Evolutionary conservation across 495 filamentous ascomycete species (phyloP).

Genomic region (Penicillium herquei): DNA sequence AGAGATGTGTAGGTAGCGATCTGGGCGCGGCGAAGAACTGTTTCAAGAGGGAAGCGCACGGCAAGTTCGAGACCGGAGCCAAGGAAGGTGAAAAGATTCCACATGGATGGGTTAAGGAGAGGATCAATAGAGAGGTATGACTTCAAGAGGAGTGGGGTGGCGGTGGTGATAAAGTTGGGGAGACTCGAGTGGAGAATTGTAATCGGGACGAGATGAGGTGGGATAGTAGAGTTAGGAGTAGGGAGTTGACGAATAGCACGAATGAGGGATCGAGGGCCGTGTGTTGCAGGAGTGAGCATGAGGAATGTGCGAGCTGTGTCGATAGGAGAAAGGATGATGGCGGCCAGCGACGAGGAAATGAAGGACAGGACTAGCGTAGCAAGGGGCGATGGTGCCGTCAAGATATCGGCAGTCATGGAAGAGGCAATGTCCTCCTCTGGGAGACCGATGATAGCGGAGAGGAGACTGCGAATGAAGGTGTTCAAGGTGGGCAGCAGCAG

Average conservation of each 20-base stretch:
- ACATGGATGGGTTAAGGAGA: slow-evolving; percentile 73
- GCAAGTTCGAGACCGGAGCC: slow-evolving; percentile 75
- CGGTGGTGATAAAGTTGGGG: slow-evolving; percentile 74
- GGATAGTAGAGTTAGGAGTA: slow-evolving; percentile 64
- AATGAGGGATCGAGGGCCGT: slow-evolving; percentile 69
- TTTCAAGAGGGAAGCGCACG: slow-evolving; percentile 85
- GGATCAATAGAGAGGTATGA: slow-evolving; percentile 77
- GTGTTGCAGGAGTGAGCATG: slow-evolving; percentile 74
- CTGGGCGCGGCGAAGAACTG: slow-evolving; percentile 84
- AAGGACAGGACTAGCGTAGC: slow-evolving; percentile 76
- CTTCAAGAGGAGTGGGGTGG: slow-evolving; percentile 78
- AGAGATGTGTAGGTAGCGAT: slow-evolving; percentile 59
- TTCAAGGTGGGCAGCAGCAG: slow-evolving; percentile 82
- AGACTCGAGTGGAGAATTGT: slow-evolving; percentile 85
- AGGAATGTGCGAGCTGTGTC: slow-evolving; percentile 88
- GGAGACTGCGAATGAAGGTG: slow-evolving; percentile 77
- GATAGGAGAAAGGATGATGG: slow-evolving; percentile 76
- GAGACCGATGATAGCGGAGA: slow-evolving; percentile 79
- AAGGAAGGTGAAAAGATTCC: slow-evolving; percentile 74
- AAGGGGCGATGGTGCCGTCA: slow-evolving; percentile 71
- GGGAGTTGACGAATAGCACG: slow-evolving; percentile 73
- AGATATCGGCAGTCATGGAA: slow-evolving; percentile 54
- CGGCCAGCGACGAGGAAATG: slow-evolving; percentile 75
- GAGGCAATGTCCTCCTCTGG: slow-evolving; percentile 68
- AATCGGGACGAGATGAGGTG: slow-evolving; percentile 66